Conservation (phyloP, 1,139 yeast genomes). For the Hyphopichia khmerensis region DNA sequence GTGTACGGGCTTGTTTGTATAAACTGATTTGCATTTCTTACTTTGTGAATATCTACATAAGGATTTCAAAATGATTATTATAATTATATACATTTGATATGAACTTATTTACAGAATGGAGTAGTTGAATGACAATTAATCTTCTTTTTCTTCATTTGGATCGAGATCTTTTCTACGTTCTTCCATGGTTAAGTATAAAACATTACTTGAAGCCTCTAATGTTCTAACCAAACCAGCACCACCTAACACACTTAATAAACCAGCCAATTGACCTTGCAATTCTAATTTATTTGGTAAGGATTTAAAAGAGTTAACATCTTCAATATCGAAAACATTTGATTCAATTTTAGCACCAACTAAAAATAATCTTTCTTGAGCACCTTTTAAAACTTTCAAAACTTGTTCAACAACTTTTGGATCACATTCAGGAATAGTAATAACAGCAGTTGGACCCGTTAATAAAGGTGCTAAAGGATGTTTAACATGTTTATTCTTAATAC, state of each 20-base stretch:
- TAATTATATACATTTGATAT: not conserved
- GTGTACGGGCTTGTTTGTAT: conserved; percentile 2
- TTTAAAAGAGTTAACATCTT: conserved; percentile 62
- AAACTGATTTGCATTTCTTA: too few relatives aligned
- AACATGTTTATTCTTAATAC: conserved; percentile 38
- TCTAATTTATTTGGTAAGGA: conserved; percentile 69
- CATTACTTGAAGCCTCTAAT: conserved; percentile 64
- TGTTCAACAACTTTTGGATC: conserved; percentile 68
- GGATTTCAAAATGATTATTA: too few relatives aligned
- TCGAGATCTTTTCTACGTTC: conserved; percentile 52
- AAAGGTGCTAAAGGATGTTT: conserved; percentile 69
- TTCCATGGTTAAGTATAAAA: conserved; percentile 71
- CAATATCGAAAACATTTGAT: conserved; percentile 50
- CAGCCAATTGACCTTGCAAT: conserved; percentile 79
- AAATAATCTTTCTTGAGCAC: conserved; percentile 70
- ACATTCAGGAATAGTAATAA: conserved; percentile 65
- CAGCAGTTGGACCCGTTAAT: conserved; percentile 82
- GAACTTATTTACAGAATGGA: too few relatives aligned
- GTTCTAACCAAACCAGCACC: conserved; percentile 90
- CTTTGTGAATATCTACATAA: too few relatives aligned
- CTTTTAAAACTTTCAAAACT: conserved; percentile 60
- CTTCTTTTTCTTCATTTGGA: conserved; percentile 15
- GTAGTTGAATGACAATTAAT: too few relatives aligned
- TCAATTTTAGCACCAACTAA: conserved; percentile 86
- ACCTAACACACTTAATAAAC: conserved; percentile 77